These are phyloP conservation scores for Boletellus dicymbophilus DNA, from an alignment of 1,284 basidiomycete species.

Conservation along the genomic window DNA sequence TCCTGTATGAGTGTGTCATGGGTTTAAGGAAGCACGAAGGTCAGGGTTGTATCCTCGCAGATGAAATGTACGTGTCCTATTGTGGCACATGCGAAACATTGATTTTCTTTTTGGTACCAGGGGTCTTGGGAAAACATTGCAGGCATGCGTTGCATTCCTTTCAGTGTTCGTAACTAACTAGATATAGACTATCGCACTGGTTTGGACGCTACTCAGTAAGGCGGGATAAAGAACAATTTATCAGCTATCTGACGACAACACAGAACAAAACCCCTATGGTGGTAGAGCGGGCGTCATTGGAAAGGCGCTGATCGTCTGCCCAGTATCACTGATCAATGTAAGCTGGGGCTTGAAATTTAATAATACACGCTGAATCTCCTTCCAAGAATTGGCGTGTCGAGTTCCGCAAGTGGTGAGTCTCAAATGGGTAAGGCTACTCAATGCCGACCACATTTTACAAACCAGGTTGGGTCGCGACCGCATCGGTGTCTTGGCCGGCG, in stretches of 20 bases:
- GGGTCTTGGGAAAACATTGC: slow-evolving; percentile 95
- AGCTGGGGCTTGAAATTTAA: slow-evolving; percentile 19
- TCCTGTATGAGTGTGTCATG: slow-evolving; percentile 97
- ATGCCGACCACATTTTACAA: slow-evolving; percentile 1
- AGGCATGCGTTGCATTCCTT: slow-evolving; percentile 41
- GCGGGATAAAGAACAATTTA: slow-evolving; percentile 20
- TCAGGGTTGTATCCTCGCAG: slow-evolving; percentile 94
- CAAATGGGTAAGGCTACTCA: not conserved
- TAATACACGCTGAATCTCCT: slow-evolving; percentile 5
- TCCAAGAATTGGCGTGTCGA: slow-evolving; percentile 95
- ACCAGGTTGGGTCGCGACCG: slow-evolving; percentile 77
- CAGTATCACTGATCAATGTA: slow-evolving; percentile 88
- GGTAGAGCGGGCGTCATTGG: slow-evolving; percentile 58
- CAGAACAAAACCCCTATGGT: slow-evolving; percentile 85
- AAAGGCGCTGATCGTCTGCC: slow-evolving; percentile 92
- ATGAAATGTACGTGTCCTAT: slow-evolving; percentile 76
- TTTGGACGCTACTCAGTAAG: slow-evolving; percentile 88
- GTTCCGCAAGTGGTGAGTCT: slow-evolving; percentile 85
- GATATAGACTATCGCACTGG: slow-evolving; percentile 77
- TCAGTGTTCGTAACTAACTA: slow-evolving; percentile 2
- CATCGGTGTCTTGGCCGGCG: slow-evolving; percentile 78
- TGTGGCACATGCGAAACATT: slow-evolving; percentile 4
- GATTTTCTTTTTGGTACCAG: slow-evolving; percentile 42
- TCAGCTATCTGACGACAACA: slow-evolving; percentile 3
- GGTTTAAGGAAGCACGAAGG: slow-evolving; percentile 88